These are phyloP conservation scores for Fraxinus albicans DNA, from an alignment of 305 asterid genomes.

Conservation along the genomic window DNA sequence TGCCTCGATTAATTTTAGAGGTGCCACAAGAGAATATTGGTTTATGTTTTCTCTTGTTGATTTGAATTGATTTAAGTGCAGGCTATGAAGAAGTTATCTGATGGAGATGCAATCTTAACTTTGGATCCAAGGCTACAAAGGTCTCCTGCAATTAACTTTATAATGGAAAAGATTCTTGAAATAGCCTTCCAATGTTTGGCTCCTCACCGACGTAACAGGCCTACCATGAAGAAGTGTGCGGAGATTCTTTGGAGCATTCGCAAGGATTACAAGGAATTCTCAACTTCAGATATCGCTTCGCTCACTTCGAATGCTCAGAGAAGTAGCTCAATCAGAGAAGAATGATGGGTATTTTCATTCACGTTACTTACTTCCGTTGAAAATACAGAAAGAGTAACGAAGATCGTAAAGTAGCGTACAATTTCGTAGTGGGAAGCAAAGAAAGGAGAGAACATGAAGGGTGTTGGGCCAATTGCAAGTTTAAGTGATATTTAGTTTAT, in stretches of 20 bases:
- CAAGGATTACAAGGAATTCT: constrained; percentile 62
- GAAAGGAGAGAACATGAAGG: constrained; percentile 13
- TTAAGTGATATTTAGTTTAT: constrained; percentile 17
- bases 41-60: neutral
- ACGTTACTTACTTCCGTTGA: neutral
- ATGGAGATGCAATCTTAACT: constrained; percentile 65
- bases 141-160: constrained; percentile 57
- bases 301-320: constrained; percentile 9
- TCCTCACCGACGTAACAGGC: constrained; percentile 64
- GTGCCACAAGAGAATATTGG: neutral
- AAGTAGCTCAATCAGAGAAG: constrained; percentile 12
- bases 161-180: constrained; percentile 69
- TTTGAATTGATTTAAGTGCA: constrained; percentile 28
- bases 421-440: neutral
- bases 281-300: constrained; percentile 21
- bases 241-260: constrained; percentile 91
- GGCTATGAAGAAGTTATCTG: constrained; percentile 71
- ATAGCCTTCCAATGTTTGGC: constrained; percentile 74
- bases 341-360: neutral
- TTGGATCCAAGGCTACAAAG: constrained; percentile 78
- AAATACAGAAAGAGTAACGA: neutral
- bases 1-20: neutral
- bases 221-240: constrained; percentile 76
- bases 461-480: neutral
- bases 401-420: neutral